These are phyloP conservation scores for Tetrahymena elliotti DNA, from an alignment of 73 alveolate species.

Conservation along the genomic window DNA sequence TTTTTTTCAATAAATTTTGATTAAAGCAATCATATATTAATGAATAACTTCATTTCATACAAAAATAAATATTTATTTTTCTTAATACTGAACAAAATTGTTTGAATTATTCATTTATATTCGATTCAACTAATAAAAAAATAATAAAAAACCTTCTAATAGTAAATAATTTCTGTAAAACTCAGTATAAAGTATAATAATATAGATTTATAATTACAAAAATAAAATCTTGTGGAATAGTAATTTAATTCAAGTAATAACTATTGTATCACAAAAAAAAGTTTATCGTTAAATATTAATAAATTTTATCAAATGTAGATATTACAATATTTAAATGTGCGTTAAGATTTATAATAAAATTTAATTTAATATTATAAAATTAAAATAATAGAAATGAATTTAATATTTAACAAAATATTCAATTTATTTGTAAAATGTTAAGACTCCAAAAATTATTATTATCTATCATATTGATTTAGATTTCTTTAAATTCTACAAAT, in stretches of 20 bases:
- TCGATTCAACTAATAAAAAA: neutral
- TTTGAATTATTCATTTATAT: too few relatives aligned
- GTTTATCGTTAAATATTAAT: neutral
- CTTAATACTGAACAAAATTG: neutral
- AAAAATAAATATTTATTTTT: too few relatives aligned
- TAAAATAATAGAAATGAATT: too few relatives aligned
- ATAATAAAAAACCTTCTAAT: neutral
- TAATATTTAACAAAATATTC: too few relatives aligned
- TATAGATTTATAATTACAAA: neutral
- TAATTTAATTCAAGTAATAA: neutral
- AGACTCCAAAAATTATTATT: too few relatives aligned
- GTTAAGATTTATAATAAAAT: neutral
- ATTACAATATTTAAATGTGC: neutral
- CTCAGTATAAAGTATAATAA: too few relatives aligned
- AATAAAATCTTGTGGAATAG: neutral
- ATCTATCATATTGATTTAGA: too few relatives aligned
- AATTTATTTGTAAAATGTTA: too few relatives aligned
- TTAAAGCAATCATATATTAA: neutral
- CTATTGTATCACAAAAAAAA: neutral
- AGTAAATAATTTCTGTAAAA: neutral
- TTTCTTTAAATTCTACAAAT: too few relatives aligned
- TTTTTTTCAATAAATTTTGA: neutral
- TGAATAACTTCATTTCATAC: neutral
- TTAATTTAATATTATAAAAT: too few relatives aligned
- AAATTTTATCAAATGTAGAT: neutral